A percentile compares a stretch with the other conserved stretches of the same genome.
phyloP scores from a whole-genome alignment of 1,284 basidiomycete genomes.

The Vanrija sp. region DNA sequence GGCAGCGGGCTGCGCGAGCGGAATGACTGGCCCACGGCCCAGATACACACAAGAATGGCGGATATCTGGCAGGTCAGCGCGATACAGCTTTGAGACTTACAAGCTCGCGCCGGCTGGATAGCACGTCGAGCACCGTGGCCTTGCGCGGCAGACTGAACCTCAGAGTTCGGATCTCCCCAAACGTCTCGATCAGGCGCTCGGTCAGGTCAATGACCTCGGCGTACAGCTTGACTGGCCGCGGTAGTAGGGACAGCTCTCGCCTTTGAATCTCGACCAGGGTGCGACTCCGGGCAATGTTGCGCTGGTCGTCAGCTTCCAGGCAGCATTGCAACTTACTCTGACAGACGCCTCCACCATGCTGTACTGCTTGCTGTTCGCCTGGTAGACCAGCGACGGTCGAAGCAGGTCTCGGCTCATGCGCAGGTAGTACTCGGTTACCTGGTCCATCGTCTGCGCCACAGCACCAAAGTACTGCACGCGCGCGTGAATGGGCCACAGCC shows the following conservation, averaged over 20 bases:
- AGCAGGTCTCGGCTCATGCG: conserved; percentile 44
- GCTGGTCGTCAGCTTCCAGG: conserved; percentile 3
- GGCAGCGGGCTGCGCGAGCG: conserved; percentile 50
- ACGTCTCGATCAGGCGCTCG: conserved; percentile 45
- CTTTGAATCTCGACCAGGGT: conserved; percentile 41
- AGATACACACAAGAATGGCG: conserved; percentile 50
- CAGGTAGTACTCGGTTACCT: conserved; percentile 42
- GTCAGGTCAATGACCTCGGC: conserved; percentile 46
- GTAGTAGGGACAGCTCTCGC: conserved; percentile 51
- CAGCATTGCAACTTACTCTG: conserved; percentile 15
- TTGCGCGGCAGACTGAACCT: conserved; percentile 46
- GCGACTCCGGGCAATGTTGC: conserved; percentile 32
- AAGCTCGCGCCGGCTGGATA: conserved; percentile 50
- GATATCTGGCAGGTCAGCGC: conserved; percentile 17
- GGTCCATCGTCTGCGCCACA: conserved; percentile 39
- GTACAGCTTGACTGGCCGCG: conserved; percentile 49
- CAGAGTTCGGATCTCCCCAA: conserved; percentile 47
- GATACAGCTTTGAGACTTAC: conserved; percentile 26
- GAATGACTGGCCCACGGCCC: conserved; percentile 50
- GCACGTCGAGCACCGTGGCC: conserved; percentile 50
- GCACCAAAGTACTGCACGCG: conserved; percentile 46
- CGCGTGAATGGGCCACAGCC: conserved; percentile 48
- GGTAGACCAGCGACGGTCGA: conserved; percentile 41
- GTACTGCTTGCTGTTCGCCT: conserved; percentile 36
- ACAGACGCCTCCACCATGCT: conserved; percentile 27